Percentiles rank a stretch among this genome's conserved stretches.
phyloP scores from a whole-genome alignment of 2,329 filamentous ascomycete species.

The Macroventuria anomochaeta region DNA sequence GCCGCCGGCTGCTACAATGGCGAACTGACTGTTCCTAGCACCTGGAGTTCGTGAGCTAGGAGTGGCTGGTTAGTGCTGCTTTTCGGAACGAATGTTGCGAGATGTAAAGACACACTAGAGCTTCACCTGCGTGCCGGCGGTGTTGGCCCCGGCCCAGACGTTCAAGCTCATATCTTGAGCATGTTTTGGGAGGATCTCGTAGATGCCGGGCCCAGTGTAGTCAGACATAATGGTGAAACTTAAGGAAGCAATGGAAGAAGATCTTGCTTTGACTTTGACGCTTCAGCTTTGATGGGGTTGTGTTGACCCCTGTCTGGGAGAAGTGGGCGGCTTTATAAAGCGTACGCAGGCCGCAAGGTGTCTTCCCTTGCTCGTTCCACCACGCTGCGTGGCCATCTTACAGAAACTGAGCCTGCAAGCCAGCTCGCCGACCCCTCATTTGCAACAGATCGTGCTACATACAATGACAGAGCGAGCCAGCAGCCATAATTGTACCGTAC shows the following conservation, averaged over 20 bases:
- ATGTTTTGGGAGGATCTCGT: background rate
- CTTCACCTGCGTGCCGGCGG: background rate
- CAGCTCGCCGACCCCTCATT: background rate
- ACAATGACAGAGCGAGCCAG: too few relatives aligned
- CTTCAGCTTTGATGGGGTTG: background rate
- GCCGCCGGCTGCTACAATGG: constrained; percentile 1
- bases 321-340: background rate
- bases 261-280: background rate
- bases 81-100: background rate
- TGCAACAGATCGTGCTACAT: background rate
- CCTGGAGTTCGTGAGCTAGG: background rate
- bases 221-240: background rate
- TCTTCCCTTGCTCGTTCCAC: background rate
- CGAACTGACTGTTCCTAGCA: background rate
- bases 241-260: background rate
- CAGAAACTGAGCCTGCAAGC: background rate
- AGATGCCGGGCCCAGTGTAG: background rate
- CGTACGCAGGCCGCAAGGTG: background rate
- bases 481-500: too few relatives aligned
- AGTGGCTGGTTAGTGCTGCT: background rate
- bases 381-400: background rate
- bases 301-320: background rate
- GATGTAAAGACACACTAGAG: background rate
- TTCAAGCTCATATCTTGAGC: constrained; percentile 1
- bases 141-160: background rate